Conservation (phyloP, 2,329 filamentous ascomycete species). For the Biscogniauxia marginata region DNA sequence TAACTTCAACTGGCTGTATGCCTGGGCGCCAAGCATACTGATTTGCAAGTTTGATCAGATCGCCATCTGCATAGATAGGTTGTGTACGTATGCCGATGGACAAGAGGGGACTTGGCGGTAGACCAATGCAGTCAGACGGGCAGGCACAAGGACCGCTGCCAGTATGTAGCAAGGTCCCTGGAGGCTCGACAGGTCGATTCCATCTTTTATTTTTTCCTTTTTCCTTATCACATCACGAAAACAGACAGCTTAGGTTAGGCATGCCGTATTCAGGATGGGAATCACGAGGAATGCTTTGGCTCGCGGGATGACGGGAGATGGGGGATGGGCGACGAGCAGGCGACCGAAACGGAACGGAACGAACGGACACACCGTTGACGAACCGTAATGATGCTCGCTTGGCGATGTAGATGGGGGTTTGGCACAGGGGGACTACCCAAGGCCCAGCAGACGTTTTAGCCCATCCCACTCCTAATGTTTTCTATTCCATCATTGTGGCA, state of each 20-base stretch:
- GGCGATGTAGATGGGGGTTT: background rate
- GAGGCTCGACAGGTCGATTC: background rate
- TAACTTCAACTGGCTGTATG: background rate
- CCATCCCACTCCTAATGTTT: conserved; percentile 22
- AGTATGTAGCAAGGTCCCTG: background rate
- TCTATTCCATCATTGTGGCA: conserved; percentile 24
- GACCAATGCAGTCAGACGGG: background rate
- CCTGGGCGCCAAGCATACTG: background rate
- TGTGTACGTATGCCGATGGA: background rate
- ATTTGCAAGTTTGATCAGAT: background rate
- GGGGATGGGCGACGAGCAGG: background rate
- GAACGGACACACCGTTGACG: background rate
- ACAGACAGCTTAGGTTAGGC: background rate
- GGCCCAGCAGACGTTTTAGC: conserved; percentile 2
- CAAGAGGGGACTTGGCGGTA: background rate
- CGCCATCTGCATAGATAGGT: background rate
- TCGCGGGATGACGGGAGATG: background rate
- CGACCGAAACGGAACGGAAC: background rate
- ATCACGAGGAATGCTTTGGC: background rate
- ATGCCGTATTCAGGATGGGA: background rate
- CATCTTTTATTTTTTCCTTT: background rate
- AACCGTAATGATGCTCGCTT: background rate
- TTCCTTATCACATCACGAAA: background rate
- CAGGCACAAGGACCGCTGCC: background rate
- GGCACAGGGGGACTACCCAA: background rate